Percentiles rank a stretch among this genome's conserved stretches.
Evolutionary conservation across 2,329 filamentous ascomycete species (phyloP).

Genomic region (Aspergillus chevalieri): DNA sequence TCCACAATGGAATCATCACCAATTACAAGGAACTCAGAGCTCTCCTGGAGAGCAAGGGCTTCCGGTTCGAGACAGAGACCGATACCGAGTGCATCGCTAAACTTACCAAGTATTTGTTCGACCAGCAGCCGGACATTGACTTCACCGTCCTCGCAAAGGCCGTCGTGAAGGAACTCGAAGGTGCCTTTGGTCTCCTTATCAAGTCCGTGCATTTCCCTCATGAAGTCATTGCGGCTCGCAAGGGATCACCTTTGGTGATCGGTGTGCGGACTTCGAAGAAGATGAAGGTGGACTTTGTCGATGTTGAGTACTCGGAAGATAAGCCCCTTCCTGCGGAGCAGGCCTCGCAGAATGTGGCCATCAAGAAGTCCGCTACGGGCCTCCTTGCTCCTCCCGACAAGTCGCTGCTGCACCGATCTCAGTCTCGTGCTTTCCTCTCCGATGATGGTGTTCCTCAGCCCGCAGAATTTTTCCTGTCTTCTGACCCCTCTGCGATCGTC

Average conservation of each 20-base stretch:
- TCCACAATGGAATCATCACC: conserved; percentile 99
- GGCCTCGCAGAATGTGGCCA: conserved; percentile 89
- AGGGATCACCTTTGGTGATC: conserved; percentile 95
- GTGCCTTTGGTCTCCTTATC: conserved; percentile 92
- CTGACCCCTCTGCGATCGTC: conserved; percentile 94
- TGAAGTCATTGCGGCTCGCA: conserved; percentile 94
- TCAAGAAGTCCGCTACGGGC: conserved; percentile 77
- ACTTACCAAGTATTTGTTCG: conserved; percentile 95
- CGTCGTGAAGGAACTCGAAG: conserved; percentile 96
- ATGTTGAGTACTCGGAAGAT: conserved; percentile 93
- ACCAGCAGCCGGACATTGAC: conserved; percentile 86
- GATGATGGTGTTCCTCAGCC: conserved; percentile 97
- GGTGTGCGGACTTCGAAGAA: conserved; percentile 95
- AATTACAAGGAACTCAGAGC: conserved; percentile 99
- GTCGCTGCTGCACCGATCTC: conserved; percentile 93
- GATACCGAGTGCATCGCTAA: conserved; percentile 99
- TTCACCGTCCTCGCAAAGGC: conserved; percentile 97
- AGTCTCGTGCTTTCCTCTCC: conserved; percentile 97
- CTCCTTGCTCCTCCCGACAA: conserved; percentile 91
- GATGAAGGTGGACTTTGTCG: conserved; percentile 99
- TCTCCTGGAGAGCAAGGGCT: conserved; percentile 86
- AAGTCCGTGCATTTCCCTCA: conserved; percentile 99
- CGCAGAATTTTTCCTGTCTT: conserved; percentile 98
- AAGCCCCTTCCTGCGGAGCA: conserved; percentile 83
- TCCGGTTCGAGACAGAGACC: conserved; percentile 98